Base-by-base conservation (phyloP, 331 rosid species). In the Acacia pycnantha region DNA sequence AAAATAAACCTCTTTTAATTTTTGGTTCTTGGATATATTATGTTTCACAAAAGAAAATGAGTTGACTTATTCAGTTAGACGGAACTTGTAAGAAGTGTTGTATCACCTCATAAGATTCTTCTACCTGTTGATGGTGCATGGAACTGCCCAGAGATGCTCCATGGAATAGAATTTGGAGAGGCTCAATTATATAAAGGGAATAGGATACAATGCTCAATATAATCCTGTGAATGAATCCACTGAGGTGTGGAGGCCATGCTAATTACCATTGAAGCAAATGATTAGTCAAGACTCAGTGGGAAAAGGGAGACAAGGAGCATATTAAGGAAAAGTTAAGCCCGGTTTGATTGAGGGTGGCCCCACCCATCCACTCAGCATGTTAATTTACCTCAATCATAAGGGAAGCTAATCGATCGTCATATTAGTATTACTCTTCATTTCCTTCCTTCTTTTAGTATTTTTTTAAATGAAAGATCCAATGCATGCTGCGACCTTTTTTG, bases 341-440 rank as follows among this genome's bases (percentile, higher is more conserved):
- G 73, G 81, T 59, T 24, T 14, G 81, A 82, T 81, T 76, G 71
- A 22, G 73, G 87, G 84, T 33, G 77, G 78, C 35, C 91, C 92
- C 90, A 47, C 74, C 86, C 86, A 82, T 78, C 89, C 91, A 90
- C 90, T 78, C 69, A 82, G 61, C 85, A 72, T 66, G 81, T 69
- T 77, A 51, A 86, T 88, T 77, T 70, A 83, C 62, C 80, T 84
- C 70, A 47, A 54, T 81, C 54, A 83, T 80, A 85, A 77, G 74
- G n/a, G 48, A 64, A 78, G 77, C 70, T 65, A 73, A 62, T 69
- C 48, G 66, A 62, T 69, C 48, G 66, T 11, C 24, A 69, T 67
- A 40, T 69, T 77, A 66, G 58, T 67, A 40, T 69, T 77, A 66
- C 66, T 83, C 44, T 27, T 21, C 71, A 65, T 27, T 62, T 62